phyloP scores from a whole-genome alignment of 1,284 basidiomycete species.

The Ustilago curta region DNA sequence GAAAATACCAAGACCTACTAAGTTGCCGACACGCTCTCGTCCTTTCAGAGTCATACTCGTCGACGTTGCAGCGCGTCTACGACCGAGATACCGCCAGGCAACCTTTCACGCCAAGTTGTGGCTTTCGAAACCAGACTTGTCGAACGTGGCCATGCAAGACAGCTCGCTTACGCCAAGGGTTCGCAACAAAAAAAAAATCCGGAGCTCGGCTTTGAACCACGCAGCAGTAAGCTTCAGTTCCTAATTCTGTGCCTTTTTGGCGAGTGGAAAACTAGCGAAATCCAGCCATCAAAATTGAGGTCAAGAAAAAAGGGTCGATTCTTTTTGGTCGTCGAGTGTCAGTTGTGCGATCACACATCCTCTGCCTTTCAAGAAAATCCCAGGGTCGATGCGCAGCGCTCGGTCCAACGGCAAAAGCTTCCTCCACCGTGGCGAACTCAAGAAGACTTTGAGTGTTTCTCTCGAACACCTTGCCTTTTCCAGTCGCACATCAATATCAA shows the following conservation, averaged over 20 bases:
- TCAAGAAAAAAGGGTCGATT: not conserved
- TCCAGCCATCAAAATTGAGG: not conserved
- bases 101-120: no score
- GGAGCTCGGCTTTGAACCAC: not conserved
- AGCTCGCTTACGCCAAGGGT: slow-evolving; percentile 10
- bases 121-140: no score
- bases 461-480: not conserved
- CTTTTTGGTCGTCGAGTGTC: not conserved
- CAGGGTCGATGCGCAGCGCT: slow-evolving; percentile 19
- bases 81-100: no score
- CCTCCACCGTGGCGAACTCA: slow-evolving; percentile 5
- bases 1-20: no score
- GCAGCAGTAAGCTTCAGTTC: slow-evolving; percentile 1
- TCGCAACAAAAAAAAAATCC: not conserved
- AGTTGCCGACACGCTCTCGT: no score
- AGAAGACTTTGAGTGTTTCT: not conserved
- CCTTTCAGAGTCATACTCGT: no score
- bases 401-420: slow-evolving; percentile 16
- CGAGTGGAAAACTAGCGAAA: not conserved
- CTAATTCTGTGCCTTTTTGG: not conserved
- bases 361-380: not conserved
- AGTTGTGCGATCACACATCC: not conserved
- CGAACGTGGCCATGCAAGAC: slow-evolving; percentile 1
- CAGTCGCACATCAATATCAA: not conserved
- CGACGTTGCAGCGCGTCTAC: no score